Evolutionary conservation across 2,329 filamentous ascomycete genomes (phyloP), one percentile per base, ranked within the genome.

Genomic region (Biscogniauxia sp.): DNA sequence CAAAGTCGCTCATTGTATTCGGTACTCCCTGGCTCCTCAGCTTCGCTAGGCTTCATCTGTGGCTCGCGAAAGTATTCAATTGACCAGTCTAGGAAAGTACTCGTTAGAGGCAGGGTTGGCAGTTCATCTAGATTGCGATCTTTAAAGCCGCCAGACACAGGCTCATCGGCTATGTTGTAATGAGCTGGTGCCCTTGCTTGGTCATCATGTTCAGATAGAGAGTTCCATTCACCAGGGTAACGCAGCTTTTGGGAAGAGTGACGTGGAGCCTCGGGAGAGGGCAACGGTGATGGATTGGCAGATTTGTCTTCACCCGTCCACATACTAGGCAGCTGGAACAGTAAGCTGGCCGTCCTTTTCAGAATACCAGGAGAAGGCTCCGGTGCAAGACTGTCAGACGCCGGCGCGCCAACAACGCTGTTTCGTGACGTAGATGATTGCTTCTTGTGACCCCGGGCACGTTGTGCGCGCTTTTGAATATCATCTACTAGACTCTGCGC

Each of bases 41-140:
- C 91, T 74, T 99, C 95, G 60, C 91, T 93, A 2, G 92, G 89
- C 73, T 95, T 96, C 95, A 99, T 98, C 76, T 99, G 95, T 32
- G 95, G 95, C 75, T 98, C 93, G 28, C 93, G 91, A 82, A 98
- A 99, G 74, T 99, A 98, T 75, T 94, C 94, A 52, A 95, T 93
- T 3, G 93, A 97, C 93, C 94, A 99, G 65, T 97, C 92, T 64
- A 97, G 82, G 75, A 98, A 96, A 8, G 84, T 88, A 73, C 93
- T 97, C 61, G 84, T 84, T 19, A 99, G 75, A 1, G 95, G 95
- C 26, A 98, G 83, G 13, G 75, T 76, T 1, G 91, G 89, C 9
- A 80, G 68, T 57, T 85, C 79, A 0, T 82, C 79, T 28, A 85
- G 73, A 62, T 88, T 82, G 60, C 88, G 85, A 55, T 86, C 80